Conservation (phyloP, 2,329 filamentous ascomycete species). For the Epichloe amarillans region DNA sequence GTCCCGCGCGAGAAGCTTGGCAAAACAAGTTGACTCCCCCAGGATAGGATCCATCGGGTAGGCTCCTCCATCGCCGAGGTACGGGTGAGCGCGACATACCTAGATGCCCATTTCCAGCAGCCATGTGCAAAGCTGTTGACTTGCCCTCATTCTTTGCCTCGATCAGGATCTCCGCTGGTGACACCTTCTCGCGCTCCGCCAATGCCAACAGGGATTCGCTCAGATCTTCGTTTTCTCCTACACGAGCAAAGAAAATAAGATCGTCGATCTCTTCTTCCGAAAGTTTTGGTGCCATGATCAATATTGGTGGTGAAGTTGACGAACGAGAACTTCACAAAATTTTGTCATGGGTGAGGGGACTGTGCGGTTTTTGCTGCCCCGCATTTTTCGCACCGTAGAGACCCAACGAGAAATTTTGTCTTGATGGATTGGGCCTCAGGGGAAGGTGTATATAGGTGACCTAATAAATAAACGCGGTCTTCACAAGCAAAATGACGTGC, state of each 20-base stretch:
- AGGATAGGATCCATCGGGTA: not conserved
- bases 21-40: too few relatives aligned
- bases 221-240: conserved; percentile 62
- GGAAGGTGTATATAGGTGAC: not conserved
- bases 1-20: not conserved
- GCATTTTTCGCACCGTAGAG: conserved; percentile 23
- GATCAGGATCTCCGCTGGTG: conserved; percentile 50
- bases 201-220: conserved; percentile 43
- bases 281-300: conserved; percentile 37
- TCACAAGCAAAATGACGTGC: too few relatives aligned
- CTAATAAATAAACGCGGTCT: too few relatives aligned
- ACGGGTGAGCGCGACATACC: conserved; percentile 36
- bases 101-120: conserved; percentile 75
- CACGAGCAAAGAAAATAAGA: conserved; percentile 73
- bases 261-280: conserved; percentile 79
- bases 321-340: conserved; percentile 14
- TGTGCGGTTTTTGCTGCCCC: conserved; percentile 20
- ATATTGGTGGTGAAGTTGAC: conserved; percentile 1
- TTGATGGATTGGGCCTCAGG: not conserved
- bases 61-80: not conserved
- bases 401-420: not conserved
- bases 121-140: conserved; percentile 82
- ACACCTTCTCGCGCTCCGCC: conserved; percentile 44
- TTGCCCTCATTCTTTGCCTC: conserved; percentile 61
- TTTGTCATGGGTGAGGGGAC: conserved; percentile 22